These are phyloP conservation scores for Solanum chiquidenum DNA, from an alignment of 257 asterid species.

Conservation along the genomic window DNA sequence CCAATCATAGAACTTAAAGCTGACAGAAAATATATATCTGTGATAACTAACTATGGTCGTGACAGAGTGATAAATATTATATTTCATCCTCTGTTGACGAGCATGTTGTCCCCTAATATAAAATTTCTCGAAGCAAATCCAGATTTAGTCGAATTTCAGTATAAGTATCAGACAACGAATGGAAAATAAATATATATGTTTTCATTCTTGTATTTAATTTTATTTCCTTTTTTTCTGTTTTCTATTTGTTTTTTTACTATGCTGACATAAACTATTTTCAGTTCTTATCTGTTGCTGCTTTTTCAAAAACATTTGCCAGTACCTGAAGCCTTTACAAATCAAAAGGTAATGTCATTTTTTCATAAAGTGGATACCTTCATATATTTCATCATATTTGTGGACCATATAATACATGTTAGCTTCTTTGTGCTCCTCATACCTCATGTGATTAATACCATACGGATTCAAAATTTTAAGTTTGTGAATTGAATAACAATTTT, in stretches of 20 bases:
- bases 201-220: not conserved
- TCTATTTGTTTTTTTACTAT: not conserved
- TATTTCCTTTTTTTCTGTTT: not conserved
- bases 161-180: accelerated
- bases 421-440: not conserved
- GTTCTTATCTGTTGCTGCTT: not conserved
- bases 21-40: not conserved
- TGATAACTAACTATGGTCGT: accelerated
- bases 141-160: accelerated
- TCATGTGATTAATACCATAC: not conserved
- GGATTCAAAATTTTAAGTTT: not conserved
- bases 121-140: accelerated
- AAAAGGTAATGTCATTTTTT: not conserved
- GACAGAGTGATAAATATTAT: not conserved
- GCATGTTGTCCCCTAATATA: not conserved
- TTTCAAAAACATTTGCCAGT: not conserved
- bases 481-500: too few species aligned
- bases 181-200: not conserved
- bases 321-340: not conserved
- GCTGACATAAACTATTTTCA: not conserved
- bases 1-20: not conserved
- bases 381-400: not conserved
- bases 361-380: not conserved
- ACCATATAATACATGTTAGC: not conserved
- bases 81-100: accelerated